These are phyloP conservation scores for Lodderomyces jiufengensis DNA, from an alignment of 1,139 yeast genomes.

Conservation along the genomic window DNA sequence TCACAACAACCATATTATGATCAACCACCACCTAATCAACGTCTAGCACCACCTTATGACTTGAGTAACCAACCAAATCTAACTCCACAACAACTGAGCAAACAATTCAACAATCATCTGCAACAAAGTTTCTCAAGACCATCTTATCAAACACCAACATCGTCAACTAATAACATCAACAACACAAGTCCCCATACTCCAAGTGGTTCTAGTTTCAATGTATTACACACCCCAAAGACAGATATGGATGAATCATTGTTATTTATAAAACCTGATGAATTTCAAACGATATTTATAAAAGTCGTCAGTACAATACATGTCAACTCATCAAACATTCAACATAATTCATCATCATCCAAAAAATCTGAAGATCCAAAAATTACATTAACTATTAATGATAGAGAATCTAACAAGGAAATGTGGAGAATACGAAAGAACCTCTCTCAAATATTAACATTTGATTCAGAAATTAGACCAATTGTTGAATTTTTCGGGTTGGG, in stretches of 20 bases:
- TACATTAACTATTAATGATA: slow-evolving; percentile 60
- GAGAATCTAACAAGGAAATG: slow-evolving; percentile 57
- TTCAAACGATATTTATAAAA: slow-evolving; percentile 57
- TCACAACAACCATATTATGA: too few species aligned
- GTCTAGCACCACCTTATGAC: slow-evolving; percentile 12
- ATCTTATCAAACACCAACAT: slow-evolving; percentile 10
- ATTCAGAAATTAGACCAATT: slow-evolving; percentile 51
- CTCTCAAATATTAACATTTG: slow-evolving; percentile 53
- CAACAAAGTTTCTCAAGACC: slow-evolving; percentile 7
- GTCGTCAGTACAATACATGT: slow-evolving; percentile 56
- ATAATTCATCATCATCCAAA: slow-evolving; percentile 18
- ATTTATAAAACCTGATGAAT: slow-evolving; percentile 64
- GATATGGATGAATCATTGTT: slow-evolving; percentile 32
- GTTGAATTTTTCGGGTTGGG: slow-evolving; percentile 62
- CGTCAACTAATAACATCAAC: slow-evolving; percentile 6
- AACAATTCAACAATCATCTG: not conserved
- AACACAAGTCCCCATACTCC: slow-evolving; percentile 14
- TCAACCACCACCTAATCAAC: too few species aligned
- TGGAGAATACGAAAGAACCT: slow-evolving; percentile 68
- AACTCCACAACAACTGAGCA: not conserved
- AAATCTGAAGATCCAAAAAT: slow-evolving; percentile 55
- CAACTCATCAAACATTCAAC: slow-evolving; percentile 22
- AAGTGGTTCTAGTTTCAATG: slow-evolving; percentile 20
- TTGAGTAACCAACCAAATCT: too few species aligned
- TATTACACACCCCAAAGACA: slow-evolving; percentile 22